Conservation (phyloP, 345 rosid species). For the Aquilaria yunnanensis region DNA sequence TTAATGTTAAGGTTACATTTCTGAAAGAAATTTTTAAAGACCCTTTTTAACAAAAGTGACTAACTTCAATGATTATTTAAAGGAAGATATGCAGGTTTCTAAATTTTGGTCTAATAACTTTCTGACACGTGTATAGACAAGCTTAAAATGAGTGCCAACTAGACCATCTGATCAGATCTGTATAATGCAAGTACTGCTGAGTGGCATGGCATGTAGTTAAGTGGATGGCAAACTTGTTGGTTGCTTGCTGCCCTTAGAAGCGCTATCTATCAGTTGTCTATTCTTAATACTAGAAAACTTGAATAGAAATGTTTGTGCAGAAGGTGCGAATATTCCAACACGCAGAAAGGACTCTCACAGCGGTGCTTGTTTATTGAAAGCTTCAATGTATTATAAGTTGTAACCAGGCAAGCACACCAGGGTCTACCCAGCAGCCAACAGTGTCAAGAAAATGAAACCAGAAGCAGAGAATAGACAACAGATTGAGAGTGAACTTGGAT, state of each 20-base stretch:
- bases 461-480: slow-evolving; percentile 5
- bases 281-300: slow-evolving; percentile 1
- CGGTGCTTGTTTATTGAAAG: slow-evolving; percentile 13
- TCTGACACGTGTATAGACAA: neutral
- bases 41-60: no score
- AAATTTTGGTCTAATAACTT: no score
- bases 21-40: no score
- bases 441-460: slow-evolving; percentile 20
- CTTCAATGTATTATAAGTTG: slow-evolving; percentile 14
- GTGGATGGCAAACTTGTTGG: slow-evolving; percentile 7
- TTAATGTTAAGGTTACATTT: no score
- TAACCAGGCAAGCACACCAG: neutral
- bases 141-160: neutral
- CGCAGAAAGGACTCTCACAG: slow-evolving; percentile 10
- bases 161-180: slow-evolving; percentile 7
- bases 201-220: neutral
- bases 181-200: slow-evolving; percentile 4
- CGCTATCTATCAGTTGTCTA: neutral
- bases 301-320: slow-evolving; percentile 10
- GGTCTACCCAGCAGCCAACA: neutral
- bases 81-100: no score
- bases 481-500: neutral
- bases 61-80: no score
- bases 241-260: neutral
- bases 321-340: slow-evolving; percentile 9